phyloP scores from a whole-genome alignment of 1,284 basidiomycete species.

The Caloboletus firmus region DNA sequence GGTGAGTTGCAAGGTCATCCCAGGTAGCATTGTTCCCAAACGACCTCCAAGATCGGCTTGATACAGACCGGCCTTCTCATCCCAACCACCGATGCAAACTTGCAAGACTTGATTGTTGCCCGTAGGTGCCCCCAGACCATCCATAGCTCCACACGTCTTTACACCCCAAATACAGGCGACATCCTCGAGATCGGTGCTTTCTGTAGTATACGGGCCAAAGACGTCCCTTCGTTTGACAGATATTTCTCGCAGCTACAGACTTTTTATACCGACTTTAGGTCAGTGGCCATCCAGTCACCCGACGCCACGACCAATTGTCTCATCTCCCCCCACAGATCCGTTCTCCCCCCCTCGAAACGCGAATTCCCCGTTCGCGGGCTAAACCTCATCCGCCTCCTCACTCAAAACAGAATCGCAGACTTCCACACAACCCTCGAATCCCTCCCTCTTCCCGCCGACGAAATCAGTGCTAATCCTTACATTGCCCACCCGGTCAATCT shows the following conservation, averaged over 20 bases:
- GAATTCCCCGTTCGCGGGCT: slow-evolving; percentile 91
- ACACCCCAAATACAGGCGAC: slow-evolving; percentile 59
- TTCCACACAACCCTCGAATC: slow-evolving; percentile 99
- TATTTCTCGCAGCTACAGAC: slow-evolving; percentile 92
- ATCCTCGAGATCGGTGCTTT: slow-evolving; percentile 96
- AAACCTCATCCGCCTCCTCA: slow-evolving; percentile 91
- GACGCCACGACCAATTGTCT: background rate
- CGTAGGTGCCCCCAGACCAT: slow-evolving; percentile 47
- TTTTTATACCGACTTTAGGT: slow-evolving; percentile 91
- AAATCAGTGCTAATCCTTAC: slow-evolving; percentile 73
- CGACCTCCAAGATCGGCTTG: slow-evolving; percentile 63
- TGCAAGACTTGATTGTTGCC: slow-evolving; percentile 65
- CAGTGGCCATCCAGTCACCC: slow-evolving; percentile 11
- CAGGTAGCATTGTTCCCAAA: background rate
- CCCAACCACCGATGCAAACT: slow-evolving; percentile 57
- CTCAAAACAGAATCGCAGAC: slow-evolving; percentile 94
- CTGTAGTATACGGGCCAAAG: slow-evolving; percentile 85
- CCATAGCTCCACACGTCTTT: background rate
- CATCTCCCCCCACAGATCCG: slow-evolving; percentile 44
- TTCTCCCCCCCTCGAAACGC: slow-evolving; percentile 79
- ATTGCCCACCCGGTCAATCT: slow-evolving; percentile 87
- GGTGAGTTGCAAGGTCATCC: slow-evolving; percentile 40
- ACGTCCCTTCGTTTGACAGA: slow-evolving; percentile 91
- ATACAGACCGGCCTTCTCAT: slow-evolving; percentile 76
- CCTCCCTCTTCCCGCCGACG: slow-evolving; percentile 75